Conservation (phyloP, 73 alveolate genomes). For the Symbiodinium natans region DNA sequence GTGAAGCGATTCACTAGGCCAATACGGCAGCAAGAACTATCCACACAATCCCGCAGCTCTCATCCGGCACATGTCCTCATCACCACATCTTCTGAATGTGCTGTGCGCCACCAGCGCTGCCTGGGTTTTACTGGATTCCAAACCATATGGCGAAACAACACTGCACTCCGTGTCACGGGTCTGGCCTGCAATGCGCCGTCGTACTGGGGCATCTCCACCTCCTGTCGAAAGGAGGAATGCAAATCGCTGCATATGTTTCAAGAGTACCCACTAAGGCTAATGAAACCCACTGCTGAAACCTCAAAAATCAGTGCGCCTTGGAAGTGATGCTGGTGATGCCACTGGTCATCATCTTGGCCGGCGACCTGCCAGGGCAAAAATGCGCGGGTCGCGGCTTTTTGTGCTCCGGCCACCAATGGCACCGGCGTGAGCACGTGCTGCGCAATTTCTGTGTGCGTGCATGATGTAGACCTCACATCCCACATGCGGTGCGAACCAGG, state of each 20-base stretch:
- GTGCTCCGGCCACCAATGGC: background rate
- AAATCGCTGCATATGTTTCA: too few species aligned
- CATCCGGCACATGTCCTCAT: slow-evolving; percentile 23
- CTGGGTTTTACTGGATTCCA: background rate
- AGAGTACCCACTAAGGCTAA: too few species aligned
- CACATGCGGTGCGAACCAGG: too few species aligned
- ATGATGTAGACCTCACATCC: too few species aligned
- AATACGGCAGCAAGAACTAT: too few species aligned
- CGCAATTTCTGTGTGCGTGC: too few species aligned
- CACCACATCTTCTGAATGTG: slow-evolving; percentile 80
- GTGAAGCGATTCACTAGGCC: too few species aligned
- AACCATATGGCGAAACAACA: too few species aligned
- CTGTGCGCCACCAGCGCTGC: slow-evolving; percentile 89
- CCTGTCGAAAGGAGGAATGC: background rate
- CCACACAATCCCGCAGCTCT: too few species aligned
- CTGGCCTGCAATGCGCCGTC: slow-evolving; percentile 31
- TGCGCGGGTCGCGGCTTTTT: background rate
- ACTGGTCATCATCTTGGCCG: slow-evolving; percentile 54
- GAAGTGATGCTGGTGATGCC: slow-evolving; percentile 23
- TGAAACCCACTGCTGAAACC: too few species aligned
- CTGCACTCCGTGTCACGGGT: background rate
- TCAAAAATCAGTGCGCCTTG: background rate
- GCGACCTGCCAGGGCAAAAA: slow-evolving; percentile 15
- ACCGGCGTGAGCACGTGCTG: too few species aligned
- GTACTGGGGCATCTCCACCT: slow-evolving; percentile 54